Percentiles rank a stretch among this genome's conserved stretches.
phyloP scores from a whole-genome alignment of 805 yeast genomes.

The Ascoidea asiatica region DNA sequence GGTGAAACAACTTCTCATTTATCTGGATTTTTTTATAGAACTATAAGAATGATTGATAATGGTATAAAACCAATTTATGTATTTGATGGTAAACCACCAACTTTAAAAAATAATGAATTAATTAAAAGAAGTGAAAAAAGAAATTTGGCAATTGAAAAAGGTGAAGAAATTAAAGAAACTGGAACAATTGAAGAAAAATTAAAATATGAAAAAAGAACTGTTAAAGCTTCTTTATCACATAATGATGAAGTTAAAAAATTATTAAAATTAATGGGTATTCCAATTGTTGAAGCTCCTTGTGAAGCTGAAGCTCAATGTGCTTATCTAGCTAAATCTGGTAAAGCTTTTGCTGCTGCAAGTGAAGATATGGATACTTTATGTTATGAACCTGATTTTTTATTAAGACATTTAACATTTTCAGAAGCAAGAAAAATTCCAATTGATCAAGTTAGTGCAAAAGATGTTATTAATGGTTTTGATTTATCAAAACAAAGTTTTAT shows the following conservation, averaged over 20 bases:
- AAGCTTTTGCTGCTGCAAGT: conserved; percentile 93
- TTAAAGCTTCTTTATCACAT: conserved; percentile 77
- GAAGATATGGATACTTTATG: conserved; percentile 99
- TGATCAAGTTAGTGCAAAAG: conserved; percentile 59
- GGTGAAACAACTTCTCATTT: conserved; percentile 93
- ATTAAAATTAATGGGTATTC: conserved; percentile 85
- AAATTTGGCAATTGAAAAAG: conserved; percentile 68
- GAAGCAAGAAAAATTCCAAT: conserved; percentile 91
- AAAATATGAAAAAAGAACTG: conserved; percentile 75
- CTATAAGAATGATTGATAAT: conserved; percentile 75
- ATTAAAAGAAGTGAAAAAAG: conserved; percentile 72
- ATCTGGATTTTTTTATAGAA: conserved; percentile 93
- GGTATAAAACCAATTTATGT: conserved; percentile 97
- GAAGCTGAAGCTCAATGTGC: conserved; percentile 99
- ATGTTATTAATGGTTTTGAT: conserved; percentile 67
- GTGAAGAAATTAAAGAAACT: conserved; percentile 64
- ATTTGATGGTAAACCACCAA: conserved; percentile 97
- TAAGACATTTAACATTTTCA: conserved; percentile 86
- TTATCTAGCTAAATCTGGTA: conserved; percentile 74
- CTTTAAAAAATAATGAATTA: conserved; percentile 82
- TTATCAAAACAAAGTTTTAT: conserved; percentile 63
- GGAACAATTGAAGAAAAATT: conserved; percentile 68
- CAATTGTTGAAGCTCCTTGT: conserved; percentile 86
- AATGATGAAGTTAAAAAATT: conserved; percentile 86
- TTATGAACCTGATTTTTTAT: conserved; percentile 69